phyloP scores from a whole-genome alignment of 2,329 filamentous ascomycete species.

The Pseudohalonectria lignicola region DNA sequence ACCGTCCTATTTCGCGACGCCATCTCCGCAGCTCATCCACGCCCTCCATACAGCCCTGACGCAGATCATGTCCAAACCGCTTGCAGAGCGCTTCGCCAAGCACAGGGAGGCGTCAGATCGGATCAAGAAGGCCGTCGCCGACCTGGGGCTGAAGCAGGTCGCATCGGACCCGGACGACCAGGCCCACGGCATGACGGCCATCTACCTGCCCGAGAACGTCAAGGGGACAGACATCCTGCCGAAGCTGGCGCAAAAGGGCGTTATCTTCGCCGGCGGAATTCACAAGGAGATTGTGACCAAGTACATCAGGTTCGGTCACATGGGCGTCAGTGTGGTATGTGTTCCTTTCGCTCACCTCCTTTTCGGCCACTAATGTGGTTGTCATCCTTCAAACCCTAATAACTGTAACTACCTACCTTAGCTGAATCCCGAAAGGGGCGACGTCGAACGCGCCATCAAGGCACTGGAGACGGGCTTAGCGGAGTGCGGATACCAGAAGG shows the following conservation, averaged over 20 bases:
- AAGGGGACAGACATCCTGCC: constrained; percentile 76
- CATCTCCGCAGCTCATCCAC: constrained; percentile 85
- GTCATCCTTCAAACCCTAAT: constrained; percentile 1
- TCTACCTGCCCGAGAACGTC: constrained; percentile 81
- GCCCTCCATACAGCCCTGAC: constrained; percentile 82
- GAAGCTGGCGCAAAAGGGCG: constrained; percentile 72
- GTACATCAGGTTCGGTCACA: constrained; percentile 94
- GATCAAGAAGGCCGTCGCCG: constrained; percentile 73
- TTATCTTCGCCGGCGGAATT: constrained; percentile 89
- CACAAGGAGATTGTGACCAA: constrained; percentile 91
- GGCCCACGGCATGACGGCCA: constrained; percentile 95
- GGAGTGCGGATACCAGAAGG: constrained; percentile 58
- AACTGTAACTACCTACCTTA: constrained; percentile 18
- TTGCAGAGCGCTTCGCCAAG: constrained; percentile 71
- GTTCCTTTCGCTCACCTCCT: not conserved
- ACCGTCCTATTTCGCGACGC: constrained; percentile 94
- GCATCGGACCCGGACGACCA: constrained; percentile 80
- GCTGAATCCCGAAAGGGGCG: constrained; percentile 65
- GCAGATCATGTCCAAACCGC: constrained; percentile 72
- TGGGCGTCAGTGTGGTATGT: constrained; percentile 82
- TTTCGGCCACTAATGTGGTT: not conserved
- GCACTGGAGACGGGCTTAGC: constrained; percentile 63
- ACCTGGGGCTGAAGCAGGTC: constrained; percentile 78
- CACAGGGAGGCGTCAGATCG: constrained; percentile 73
- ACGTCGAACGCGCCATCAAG: constrained; percentile 75